Conservation (phyloP, 495 filamentous ascomycete genomes). For the Wilcoxina mikolae region DNA sequence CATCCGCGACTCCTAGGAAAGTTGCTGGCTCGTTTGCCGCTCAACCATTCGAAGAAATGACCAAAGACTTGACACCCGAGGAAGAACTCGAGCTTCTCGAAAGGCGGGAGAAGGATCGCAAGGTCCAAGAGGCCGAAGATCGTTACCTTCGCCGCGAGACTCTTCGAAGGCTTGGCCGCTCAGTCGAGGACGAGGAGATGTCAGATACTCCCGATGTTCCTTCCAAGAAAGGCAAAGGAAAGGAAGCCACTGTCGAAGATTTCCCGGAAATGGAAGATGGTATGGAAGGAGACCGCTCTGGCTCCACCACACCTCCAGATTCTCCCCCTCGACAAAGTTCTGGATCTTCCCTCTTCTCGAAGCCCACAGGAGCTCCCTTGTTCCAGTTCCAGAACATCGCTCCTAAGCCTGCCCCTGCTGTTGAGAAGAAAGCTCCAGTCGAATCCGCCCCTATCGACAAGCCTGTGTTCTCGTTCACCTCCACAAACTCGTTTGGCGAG, state of each 20-base stretch:
- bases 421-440: not conserved
- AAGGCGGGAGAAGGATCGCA: constrained; percentile 20
- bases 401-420: constrained; percentile 3
- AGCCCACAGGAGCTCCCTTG: not conserved
- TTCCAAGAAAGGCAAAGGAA: constrained; percentile 9
- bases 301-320: constrained; percentile 11
- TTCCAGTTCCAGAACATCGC: constrained; percentile 1
- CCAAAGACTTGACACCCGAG: constrained; percentile 20
- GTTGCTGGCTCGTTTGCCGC: not conserved
- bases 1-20: not conserved
- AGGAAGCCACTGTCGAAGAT: constrained; percentile 1
- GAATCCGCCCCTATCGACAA: not conserved
- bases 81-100: constrained; percentile 22
- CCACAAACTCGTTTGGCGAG: constrained; percentile 3
- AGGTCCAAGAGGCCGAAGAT: constrained; percentile 22
- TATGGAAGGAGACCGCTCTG: not conserved
- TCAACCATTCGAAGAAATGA: constrained; percentile 6
- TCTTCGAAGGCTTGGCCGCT: constrained; percentile 13
- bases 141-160: constrained; percentile 21
- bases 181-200: constrained; percentile 21
- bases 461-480: constrained; percentile 16
- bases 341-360: not conserved
- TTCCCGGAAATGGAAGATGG: not conserved
- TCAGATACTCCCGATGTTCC: constrained; percentile 6
- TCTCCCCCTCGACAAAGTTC: constrained; percentile 14